Conservation (phyloP, 2,329 filamentous ascomycete species). For the Chrysosporium queenslandicum region DNA sequence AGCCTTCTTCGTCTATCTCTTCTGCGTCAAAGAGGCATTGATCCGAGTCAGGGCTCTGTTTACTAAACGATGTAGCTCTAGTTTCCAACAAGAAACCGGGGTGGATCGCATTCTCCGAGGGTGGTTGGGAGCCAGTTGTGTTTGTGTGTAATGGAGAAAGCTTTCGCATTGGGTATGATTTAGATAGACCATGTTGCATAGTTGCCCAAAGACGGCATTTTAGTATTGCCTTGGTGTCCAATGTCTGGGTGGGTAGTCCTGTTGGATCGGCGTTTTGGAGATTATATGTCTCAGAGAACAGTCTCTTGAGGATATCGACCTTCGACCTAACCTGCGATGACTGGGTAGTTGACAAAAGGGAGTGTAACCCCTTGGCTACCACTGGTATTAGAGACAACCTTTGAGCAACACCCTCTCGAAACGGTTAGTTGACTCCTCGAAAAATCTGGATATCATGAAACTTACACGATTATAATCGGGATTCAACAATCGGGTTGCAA, state of each 20-base stretch:
- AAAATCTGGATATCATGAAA: not conserved
- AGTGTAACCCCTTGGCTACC: conserved; percentile 28
- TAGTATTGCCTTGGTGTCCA: conserved; percentile 19
- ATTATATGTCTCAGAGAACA: not conserved
- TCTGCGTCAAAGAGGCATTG: conserved; percentile 1
- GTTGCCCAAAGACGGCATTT: conserved; percentile 27
- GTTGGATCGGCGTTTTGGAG: not conserved
- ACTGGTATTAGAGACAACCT: conserved; percentile 28
- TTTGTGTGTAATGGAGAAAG: not conserved
- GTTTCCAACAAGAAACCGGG: not conserved
- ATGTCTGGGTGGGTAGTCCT: not conserved
- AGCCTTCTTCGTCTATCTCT: not conserved
- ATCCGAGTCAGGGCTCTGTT: not conserved
- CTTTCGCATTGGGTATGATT: conserved; percentile 12
- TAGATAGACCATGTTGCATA: conserved; percentile 24
- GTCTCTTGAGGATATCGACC: conserved; percentile 12
- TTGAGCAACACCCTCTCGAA: conserved; percentile 28
- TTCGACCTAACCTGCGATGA: conserved; percentile 17
- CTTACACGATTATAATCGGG: conserved; percentile 26
- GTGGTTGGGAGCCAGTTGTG: not conserved
- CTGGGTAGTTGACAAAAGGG: conserved; percentile 23
- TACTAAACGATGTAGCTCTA: not conserved
- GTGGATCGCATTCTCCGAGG: not conserved
- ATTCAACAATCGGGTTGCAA: conserved; percentile 27
- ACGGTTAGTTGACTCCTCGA: not conserved